Evolutionary conservation across 2,329 filamentous ascomycete species (phyloP).

Genomic region (Aspergillus fijiensis): DNA sequence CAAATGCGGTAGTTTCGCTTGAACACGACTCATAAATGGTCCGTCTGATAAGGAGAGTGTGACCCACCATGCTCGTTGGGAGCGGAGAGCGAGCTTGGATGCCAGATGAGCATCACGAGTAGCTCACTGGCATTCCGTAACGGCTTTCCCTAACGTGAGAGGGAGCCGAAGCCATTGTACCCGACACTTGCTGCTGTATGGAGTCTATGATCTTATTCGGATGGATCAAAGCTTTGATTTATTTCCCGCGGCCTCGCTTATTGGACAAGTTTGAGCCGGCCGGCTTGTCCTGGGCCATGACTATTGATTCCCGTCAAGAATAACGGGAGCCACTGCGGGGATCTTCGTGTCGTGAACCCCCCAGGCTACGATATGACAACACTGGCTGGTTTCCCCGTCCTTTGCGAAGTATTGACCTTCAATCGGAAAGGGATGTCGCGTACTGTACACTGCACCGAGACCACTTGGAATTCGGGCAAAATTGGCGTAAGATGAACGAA

Average conservation of each 20-base stretch:
- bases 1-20: constrained; percentile 20
- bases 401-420: not conserved
- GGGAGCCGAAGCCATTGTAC: not conserved
- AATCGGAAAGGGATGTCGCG: not conserved
- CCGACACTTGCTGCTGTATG: not conserved
- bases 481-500: not conserved
- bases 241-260: not conserved
- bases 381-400: not conserved
- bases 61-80: constrained; percentile 14
- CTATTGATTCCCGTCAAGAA: constrained; percentile 1
- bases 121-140: not conserved
- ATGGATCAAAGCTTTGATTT: not conserved
- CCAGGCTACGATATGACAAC: constrained; percentile 6
- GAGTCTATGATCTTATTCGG: not conserved
- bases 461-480: not conserved
- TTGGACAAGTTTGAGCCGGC: not conserved
- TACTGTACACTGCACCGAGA: not conserved
- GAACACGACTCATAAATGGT: constrained; percentile 13
- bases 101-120: not conserved
- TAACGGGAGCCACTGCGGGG: constrained; percentile 2
- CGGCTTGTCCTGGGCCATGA: constrained; percentile 12
- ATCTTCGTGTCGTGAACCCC: constrained; percentile 2
- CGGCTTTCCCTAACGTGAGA: constrained; percentile 1
- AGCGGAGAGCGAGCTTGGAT: constrained; percentile 2
- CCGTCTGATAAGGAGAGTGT: constrained; percentile 16